phyloP scores from a whole-genome alignment of 2,329 filamentous ascomycete genomes.

The Orbilia blumenaviensis region DNA sequence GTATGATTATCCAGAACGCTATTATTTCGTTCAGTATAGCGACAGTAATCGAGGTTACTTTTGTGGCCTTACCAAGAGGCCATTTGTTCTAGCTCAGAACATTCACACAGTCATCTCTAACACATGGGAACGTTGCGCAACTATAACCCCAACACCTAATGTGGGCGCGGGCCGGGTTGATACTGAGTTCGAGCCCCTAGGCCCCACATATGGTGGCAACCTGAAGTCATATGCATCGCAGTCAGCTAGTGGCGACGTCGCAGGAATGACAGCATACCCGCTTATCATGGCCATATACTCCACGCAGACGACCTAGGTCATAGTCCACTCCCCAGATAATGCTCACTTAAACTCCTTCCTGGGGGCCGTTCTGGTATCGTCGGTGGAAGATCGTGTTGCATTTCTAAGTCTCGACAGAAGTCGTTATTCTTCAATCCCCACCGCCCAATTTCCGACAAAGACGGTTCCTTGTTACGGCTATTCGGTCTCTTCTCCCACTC shows the following conservation, averaged over 20 bases:
- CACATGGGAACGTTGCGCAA: no score
- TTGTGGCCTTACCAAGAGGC: constrained; percentile 34
- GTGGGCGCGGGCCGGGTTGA: no score
- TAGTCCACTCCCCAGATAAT: constrained; percentile 19
- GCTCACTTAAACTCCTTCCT: constrained; percentile 15
- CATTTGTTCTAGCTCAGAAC: constrained; percentile 17
- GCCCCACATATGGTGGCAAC: no score
- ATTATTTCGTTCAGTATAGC: constrained; percentile 19
- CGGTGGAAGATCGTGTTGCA: constrained; percentile 36
- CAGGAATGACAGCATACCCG: no score
- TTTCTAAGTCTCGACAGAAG: constrained; percentile 35
- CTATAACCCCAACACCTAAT: no score
- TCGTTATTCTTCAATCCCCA: constrained; percentile 42
- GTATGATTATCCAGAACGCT: constrained; percentile 42
- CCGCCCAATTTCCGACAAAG: constrained; percentile 34
- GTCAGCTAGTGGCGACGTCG: no score
- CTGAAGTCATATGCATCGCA: no score
- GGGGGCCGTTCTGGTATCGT: neutral
- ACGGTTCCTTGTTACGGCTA: neutral
- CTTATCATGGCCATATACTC: no score
- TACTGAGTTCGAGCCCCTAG: no score
- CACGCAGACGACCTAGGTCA: neutral
- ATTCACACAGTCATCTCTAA: no score
- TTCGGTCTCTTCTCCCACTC: neutral
- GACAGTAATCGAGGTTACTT: constrained; percentile 22